These are phyloP conservation scores for Torulaspora delbrueckii DNA, from an alignment of 805 yeast genomes.

Conservation along the genomic window DNA sequence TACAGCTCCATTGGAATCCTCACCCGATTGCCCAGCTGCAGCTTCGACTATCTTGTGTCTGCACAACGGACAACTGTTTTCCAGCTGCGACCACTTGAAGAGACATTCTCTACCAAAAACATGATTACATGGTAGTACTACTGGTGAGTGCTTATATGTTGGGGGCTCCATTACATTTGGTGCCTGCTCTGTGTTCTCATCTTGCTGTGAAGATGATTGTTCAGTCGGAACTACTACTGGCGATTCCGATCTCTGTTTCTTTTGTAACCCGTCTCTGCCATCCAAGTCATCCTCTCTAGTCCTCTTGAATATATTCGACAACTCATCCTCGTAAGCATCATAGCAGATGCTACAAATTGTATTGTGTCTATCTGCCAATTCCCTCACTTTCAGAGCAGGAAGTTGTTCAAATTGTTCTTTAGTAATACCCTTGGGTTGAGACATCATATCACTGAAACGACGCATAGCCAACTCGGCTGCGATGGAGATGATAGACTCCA, in stretches of 20 bases:
- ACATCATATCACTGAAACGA: slow-evolving; percentile 49
- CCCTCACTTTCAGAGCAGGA: slow-evolving; percentile 35
- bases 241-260: slow-evolving; percentile 21
- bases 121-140: slow-evolving; percentile 80
- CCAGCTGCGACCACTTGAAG: slow-evolving; percentile 71
- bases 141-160: slow-evolving; percentile 54
- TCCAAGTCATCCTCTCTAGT: slow-evolving; percentile 26
- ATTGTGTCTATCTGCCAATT: slow-evolving; percentile 29
- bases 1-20: slow-evolving; percentile 1
- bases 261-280: slow-evolving; percentile 19
- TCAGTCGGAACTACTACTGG: slow-evolving; percentile 5
- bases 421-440: slow-evolving; percentile 50
- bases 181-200: slow-evolving; percentile 1
- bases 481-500: slow-evolving; percentile 56
- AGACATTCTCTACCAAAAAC: slow-evolving; percentile 83
- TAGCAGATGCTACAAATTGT: slow-evolving; percentile 61
- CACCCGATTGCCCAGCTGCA: slow-evolving; percentile 7
- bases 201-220: slow-evolving; percentile 1
- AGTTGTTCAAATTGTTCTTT: slow-evolving; percentile 49
- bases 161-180: slow-evolving; percentile 15
- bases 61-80: slow-evolving; percentile 83
- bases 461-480: slow-evolving; percentile 69
- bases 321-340: slow-evolving; percentile 42
- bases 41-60: slow-evolving; percentile 48
- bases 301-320: slow-evolving; percentile 22